Conservation (phyloP, 805 yeast species). For the Diddensiella transvaalensis region DNA sequence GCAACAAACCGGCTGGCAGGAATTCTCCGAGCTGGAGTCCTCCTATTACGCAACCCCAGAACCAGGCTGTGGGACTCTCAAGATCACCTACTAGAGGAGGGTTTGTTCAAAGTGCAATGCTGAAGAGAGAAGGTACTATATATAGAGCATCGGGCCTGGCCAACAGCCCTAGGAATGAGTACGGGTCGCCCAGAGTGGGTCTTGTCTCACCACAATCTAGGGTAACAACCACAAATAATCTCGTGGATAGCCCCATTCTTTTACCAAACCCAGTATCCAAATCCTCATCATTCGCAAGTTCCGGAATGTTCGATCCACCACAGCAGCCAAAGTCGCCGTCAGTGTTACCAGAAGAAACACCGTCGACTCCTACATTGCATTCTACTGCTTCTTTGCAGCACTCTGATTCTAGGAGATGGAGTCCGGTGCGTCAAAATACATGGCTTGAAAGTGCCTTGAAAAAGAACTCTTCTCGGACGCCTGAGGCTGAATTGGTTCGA, state of each 20-base stretch:
- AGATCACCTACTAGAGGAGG: slow-evolving; percentile 24
- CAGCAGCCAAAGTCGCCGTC: neutral
- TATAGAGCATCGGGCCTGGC: neutral
- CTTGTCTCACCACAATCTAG: neutral
- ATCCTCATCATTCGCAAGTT: neutral
- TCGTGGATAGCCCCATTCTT: slow-evolving; percentile 4
- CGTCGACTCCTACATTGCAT: neutral
- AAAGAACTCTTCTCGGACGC: slow-evolving; percentile 20
- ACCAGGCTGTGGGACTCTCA: slow-evolving; percentile 6
- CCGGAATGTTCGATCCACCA: neutral
- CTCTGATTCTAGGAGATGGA: slow-evolving; percentile 23
- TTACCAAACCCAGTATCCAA: slow-evolving; percentile 5
- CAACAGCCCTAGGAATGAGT: neutral
- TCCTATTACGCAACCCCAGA: neutral
- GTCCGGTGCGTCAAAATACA: slow-evolving; percentile 27
- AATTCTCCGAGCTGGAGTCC: neutral
- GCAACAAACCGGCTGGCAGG: neutral
- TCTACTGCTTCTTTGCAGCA: neutral
- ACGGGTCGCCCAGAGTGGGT: neutral
- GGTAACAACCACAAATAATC: neutral
- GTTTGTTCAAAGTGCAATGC: slow-evolving; percentile 29
- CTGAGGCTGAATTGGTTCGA: slow-evolving; percentile 11
- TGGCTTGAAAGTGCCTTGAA: slow-evolving; percentile 31
- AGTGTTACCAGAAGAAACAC: neutral
- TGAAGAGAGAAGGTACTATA: slow-evolving; percentile 25